phyloP scores from a whole-genome alignment of 352 stramenopile genomes.

The Phytopythium montanum region DNA sequence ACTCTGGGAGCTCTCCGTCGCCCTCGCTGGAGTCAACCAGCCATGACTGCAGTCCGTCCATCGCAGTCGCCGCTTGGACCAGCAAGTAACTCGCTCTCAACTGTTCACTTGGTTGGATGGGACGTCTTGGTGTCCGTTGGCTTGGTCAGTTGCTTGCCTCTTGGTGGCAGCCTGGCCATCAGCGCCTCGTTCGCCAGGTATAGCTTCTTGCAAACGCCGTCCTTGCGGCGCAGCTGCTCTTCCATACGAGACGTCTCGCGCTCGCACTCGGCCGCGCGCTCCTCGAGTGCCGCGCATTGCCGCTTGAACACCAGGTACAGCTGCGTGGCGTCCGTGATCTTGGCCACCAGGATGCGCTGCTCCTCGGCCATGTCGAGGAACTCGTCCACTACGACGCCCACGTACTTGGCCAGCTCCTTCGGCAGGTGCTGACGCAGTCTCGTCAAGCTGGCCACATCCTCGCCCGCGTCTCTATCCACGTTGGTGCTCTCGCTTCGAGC shows the following conservation, averaged over 20 bases:
- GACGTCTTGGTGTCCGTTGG: background rate
- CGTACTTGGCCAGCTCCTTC: conserved; percentile 41
- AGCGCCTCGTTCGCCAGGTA: conserved; percentile 66
- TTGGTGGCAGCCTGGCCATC: conserved; percentile 28
- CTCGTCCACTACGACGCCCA: conserved; percentile 41
- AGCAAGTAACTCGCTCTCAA: background rate
- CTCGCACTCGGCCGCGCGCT: conserved; percentile 27
- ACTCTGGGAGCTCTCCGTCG: conserved; percentile 32
- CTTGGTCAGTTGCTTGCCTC: background rate
- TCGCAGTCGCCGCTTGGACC: background rate
- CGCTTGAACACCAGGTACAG: conserved; percentile 59
- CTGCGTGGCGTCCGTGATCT: conserved; percentile 56
- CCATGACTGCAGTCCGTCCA: background rate
- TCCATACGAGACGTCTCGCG: conserved; percentile 28
- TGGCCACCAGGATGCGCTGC: conserved; percentile 45
- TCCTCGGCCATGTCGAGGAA: conserved; percentile 60
- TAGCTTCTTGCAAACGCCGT: conserved; percentile 52
- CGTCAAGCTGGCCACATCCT: conserved; percentile 22
- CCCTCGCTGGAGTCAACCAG: too few relatives aligned
- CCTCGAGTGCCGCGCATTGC: conserved; percentile 39
- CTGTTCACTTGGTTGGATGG: background rate
- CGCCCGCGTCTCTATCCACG: conserved; percentile 11
- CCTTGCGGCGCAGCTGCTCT: conserved; percentile 43
- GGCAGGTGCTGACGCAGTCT: conserved; percentile 44
- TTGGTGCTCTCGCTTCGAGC: conserved; percentile 3